Evolutionary conservation across 2,329 filamentous ascomycete genomes (phyloP), one percentile per base, ranked within the genome.

Genomic region (Aureobasidium zeae): DNA sequence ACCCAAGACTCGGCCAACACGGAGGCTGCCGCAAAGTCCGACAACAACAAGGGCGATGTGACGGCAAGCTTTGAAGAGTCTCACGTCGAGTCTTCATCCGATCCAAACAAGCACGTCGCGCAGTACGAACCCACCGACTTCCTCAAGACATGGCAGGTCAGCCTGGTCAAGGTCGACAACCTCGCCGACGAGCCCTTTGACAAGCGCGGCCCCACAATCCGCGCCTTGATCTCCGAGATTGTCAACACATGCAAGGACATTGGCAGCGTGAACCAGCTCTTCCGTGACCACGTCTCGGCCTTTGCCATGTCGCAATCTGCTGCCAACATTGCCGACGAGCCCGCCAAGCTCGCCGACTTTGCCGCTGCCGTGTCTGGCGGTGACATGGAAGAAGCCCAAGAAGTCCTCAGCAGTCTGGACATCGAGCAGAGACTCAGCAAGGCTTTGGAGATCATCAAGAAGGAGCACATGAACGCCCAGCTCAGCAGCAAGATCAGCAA

Each of bases 221-320:
- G 86, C 44, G 91, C 91, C 10, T 79, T 98, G 33, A 91, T 89
- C 37, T 94, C 89, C 57, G 93, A 98, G 67, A 96, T 98, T 49
- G 87, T 98, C 60, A 96, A 95, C 61, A 91, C 94, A 1, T 96
- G 95, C 72, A 96, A 95, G 67, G 88, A 96, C 61, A 86, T 98
- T 43, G 89, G 89, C 8, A 83, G 80, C 32, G 78, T 95, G 65
- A 98, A 96, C 67, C 86, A 84, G 48, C 73, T 98, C 15, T 98
- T 98, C 72, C 79, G 89, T 46, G 91, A 98, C 57, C 91, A 98
- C 59, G 94, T 98, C 44, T 94, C 88, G 1, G 94, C 89, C 1
- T 98, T 96, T 60, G 89, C 87, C 21, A 93, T 94, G 72, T 93
- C 86, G 55, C 87, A 94, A 55, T 93, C 86, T 8, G 85, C 88